Evolutionary conservation across 371 early-diverging fungal species (phyloP).

Genomic region (Circinella umbellata): DNA sequence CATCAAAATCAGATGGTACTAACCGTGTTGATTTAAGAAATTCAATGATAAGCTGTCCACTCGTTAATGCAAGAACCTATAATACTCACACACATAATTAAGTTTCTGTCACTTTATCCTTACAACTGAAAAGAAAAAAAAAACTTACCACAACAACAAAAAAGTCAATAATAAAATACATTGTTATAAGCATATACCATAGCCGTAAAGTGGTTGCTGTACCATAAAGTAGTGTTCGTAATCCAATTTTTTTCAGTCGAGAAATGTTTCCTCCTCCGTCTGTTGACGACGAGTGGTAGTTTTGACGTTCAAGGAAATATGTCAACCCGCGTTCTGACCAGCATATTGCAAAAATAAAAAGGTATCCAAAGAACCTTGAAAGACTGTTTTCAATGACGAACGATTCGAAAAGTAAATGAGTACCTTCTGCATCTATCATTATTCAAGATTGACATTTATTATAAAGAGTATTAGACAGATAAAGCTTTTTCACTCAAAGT

Average conservation of each 20-base stretch:
- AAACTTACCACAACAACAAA: conserved; percentile 36
- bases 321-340: conserved; percentile 34
- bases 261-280: neutral
- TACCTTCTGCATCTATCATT: conserved; percentile 25
- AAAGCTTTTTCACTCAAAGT: too few species aligned
- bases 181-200: conserved; percentile 44
- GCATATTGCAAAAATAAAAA: conserved; percentile 34
- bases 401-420: conserved; percentile 41
- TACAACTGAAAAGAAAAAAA: neutral
- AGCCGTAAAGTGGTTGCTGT: conserved; percentile 33
- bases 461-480: neutral
- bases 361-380: conserved; percentile 25
- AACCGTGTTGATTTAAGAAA: conserved; percentile 5
- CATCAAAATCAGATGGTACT: neutral
- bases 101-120: neutral
- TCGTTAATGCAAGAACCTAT: conserved; percentile 16
- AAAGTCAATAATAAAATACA: conserved; percentile 45
- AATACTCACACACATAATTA: too few species aligned
- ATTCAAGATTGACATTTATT: neutral
- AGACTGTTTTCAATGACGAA: conserved; percentile 22
- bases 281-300: neutral
- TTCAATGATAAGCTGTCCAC: conserved; percentile 18
- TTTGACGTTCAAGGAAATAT: conserved; percentile 24
- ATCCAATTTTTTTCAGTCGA: conserved; percentile 5
- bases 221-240: conserved; percentile 31